Base-by-base conservation (phyloP, 352 stramenopile genomes). In the Pythium rhizo-oryzae region DNA sequence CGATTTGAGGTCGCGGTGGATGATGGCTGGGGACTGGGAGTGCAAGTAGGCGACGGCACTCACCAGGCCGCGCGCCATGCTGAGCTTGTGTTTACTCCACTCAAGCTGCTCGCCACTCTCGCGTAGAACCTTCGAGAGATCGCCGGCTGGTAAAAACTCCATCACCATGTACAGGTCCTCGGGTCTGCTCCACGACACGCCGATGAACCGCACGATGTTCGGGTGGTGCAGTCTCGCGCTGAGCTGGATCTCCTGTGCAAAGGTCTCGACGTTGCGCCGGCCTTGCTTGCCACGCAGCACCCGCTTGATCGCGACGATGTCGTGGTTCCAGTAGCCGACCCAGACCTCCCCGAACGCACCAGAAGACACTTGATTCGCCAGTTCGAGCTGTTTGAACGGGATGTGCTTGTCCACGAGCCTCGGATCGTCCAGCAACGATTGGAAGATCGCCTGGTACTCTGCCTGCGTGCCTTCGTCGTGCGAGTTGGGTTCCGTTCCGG, bases 301-400 rank as follows among this genome's bases (percentile, higher is more conserved):
- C 0, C 58, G 56, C 52, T 79, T 79, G 62, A 79, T 62, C 6
- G 73, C 73, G 23, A 79, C 49, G 44, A 51, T 51, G 7, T 51
- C 44, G 21, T 41, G 35, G 35, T 41, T 41, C 12, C 35, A 15
- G 35, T 41, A 41, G 12, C 35, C 35, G 8, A 44, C 44, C 9
- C 47, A 54, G 47, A 54, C 47, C 25, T 54, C 47, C 23, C 47
- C 47, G n/a, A 54, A 54, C n/a, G 47, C 47, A 15, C 47, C 47
- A 1, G 5, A 35, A 1, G 47, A 54, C 15, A 54, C 12, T 5
- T 33, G 47, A 18, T 28, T 23, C 6, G 12, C 47, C 18, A 54
- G 28, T 15, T 54, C n/a, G 47, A 54, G 23, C n/a, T 54, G 47
- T 8, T 54, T 21, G n/a, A 35, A 54, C 18, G 47, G 47, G n/a